A percentile compares a stretch with the other conserved stretches of the same genome.
Conservation (phyloP, 441 rosid species). For the Populus hybrid region DNA sequence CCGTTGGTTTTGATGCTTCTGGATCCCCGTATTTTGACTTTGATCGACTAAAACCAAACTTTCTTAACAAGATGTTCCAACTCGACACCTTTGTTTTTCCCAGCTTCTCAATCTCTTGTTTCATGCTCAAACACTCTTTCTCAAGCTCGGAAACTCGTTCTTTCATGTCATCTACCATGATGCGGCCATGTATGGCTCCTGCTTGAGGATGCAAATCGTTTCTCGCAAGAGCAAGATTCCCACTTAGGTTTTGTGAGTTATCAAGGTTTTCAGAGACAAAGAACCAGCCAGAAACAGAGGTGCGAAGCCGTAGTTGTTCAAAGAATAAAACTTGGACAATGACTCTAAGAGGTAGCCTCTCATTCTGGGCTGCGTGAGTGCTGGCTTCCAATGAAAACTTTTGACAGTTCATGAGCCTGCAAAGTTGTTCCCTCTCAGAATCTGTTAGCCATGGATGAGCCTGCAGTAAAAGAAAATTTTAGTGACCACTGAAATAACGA, state of each 20-base stretch:
- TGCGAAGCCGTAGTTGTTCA: constrained; percentile 85
- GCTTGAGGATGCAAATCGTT: constrained; percentile 18
- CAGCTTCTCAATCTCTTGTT: constrained; percentile 70
- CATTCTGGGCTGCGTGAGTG: constrained; percentile 90
- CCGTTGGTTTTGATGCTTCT: constrained; percentile 21
- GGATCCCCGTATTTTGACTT: constrained; percentile 37
- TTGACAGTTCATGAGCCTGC: constrained; percentile 84
- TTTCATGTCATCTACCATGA: constrained; percentile 48
- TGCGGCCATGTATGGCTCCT: constrained; percentile 16
- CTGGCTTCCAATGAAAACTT: constrained; percentile 89
- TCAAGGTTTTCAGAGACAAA: constrained; percentile 62
- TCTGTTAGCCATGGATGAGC: constrained; percentile 94
- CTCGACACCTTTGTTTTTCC: constrained; percentile 54
- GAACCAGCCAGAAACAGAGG: constrained; percentile 72
- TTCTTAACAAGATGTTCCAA: constrained; percentile 54
- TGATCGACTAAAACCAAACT: constrained; percentile 39
- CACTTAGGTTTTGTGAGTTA: constrained; percentile 32
- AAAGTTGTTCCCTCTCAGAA: constrained; percentile 73
- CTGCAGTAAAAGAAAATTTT: constrained; percentile 30
- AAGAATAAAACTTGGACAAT: constrained; percentile 87
- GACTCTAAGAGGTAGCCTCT: constrained; percentile 38
- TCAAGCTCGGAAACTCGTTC: constrained; percentile 74
- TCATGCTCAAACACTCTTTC: constrained; percentile 74
- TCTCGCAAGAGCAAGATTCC: constrained; percentile 43
- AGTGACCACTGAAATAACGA: neutral